A percentile compares a stretch with the other conserved stretches of the same genome.
Evolutionary conservation across 768 basidiomycete species (phyloP).

Genomic region (Galerina sulciceps): DNA sequence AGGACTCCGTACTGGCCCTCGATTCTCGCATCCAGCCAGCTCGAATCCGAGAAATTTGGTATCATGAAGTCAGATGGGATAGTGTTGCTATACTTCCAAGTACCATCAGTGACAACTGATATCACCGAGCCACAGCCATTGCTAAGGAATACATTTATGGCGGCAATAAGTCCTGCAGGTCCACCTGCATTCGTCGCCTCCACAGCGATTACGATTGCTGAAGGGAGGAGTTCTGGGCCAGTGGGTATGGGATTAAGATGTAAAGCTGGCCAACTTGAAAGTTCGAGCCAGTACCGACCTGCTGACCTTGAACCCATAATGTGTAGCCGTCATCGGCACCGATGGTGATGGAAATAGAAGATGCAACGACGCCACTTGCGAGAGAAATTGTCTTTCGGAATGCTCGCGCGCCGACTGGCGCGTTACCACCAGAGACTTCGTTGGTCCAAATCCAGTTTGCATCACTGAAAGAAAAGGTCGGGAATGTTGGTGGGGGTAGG

Average conservation of each 20-base stretch:
- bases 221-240: slow-evolving; percentile 22
- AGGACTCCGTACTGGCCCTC: slow-evolving; percentile 23
- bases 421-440: slow-evolving; percentile 24
- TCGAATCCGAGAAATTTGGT: slow-evolving; percentile 12
- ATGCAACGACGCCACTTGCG: slow-evolving; percentile 18
- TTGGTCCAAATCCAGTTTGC: slow-evolving; percentile 39
- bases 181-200: slow-evolving; percentile 25
- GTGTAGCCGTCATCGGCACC: not conserved
- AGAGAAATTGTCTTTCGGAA: slow-evolving; percentile 31
- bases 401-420: slow-evolving; percentile 28
- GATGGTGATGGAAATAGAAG: not conserved
- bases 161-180: slow-evolving; percentile 2
- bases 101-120: slow-evolving; percentile 24
- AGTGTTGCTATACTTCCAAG: slow-evolving; percentile 27
- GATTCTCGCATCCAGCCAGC: slow-evolving; percentile 25
- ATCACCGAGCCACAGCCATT: slow-evolving; percentile 11
- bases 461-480: slow-evolving; percentile 24
- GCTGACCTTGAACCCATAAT: not conserved
- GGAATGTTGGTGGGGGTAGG: slow-evolving; percentile 3
- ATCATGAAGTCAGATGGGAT: slow-evolving; percentile 23
- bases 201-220: slow-evolving; percentile 27
- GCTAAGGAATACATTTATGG: slow-evolving; percentile 4
- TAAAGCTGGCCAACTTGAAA: slow-evolving; percentile 15
- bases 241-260: slow-evolving; percentile 18
- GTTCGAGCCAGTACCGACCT: slow-evolving; percentile 2